phyloP scores from a whole-genome alignment of 495 filamentous ascomycete species.

The Aspergillus carlsbadensis region DNA sequence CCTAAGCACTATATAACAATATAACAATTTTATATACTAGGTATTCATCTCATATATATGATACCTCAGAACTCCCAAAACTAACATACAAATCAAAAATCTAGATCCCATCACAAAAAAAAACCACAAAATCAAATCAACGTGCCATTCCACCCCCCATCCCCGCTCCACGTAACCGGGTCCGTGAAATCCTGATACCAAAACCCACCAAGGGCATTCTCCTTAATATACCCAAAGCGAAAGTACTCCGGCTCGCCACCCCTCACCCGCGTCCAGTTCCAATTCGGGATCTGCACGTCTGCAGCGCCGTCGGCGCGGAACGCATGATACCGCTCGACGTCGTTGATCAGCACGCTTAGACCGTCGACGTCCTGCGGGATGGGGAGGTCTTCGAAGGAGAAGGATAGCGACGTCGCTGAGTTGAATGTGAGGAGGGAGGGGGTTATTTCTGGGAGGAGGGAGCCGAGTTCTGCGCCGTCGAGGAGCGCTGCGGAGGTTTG shows the following conservation, averaged over 20 bases:
- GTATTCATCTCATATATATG: too few species aligned
- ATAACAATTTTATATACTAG: too few species aligned
- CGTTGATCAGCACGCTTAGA: slow-evolving; percentile 57
- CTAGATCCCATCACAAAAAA: too few species aligned
- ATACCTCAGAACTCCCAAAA: too few species aligned
- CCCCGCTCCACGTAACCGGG: slow-evolving; percentile 64
- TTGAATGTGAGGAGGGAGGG: slow-evolving; percentile 25
- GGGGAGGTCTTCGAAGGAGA: slow-evolving; percentile 37
- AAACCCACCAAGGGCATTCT: slow-evolving; percentile 50
- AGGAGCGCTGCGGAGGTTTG: slow-evolving; percentile 54
- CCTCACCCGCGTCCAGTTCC: slow-evolving; percentile 40
- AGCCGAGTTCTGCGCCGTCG: slow-evolving; percentile 48
- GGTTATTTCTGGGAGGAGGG: slow-evolving; percentile 43
- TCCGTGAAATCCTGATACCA: slow-evolving; percentile 73
- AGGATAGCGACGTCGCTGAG: slow-evolving; percentile 41
- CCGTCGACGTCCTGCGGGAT: slow-evolving; percentile 47
- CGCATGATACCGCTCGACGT: slow-evolving; percentile 51
- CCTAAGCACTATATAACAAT: too few species aligned
- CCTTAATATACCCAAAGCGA: slow-evolving; percentile 71
- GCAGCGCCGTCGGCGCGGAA: slow-evolving; percentile 41
- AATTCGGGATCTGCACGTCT: slow-evolving; percentile 37
- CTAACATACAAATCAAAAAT: too few species aligned
- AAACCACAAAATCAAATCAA: too few species aligned
- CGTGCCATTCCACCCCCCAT: slow-evolving; percentile 40
- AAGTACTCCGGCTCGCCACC: slow-evolving; percentile 67